phyloP scores from a whole-genome alignment of 495 filamentous ascomycete species.

The Cercophora scortea region DNA sequence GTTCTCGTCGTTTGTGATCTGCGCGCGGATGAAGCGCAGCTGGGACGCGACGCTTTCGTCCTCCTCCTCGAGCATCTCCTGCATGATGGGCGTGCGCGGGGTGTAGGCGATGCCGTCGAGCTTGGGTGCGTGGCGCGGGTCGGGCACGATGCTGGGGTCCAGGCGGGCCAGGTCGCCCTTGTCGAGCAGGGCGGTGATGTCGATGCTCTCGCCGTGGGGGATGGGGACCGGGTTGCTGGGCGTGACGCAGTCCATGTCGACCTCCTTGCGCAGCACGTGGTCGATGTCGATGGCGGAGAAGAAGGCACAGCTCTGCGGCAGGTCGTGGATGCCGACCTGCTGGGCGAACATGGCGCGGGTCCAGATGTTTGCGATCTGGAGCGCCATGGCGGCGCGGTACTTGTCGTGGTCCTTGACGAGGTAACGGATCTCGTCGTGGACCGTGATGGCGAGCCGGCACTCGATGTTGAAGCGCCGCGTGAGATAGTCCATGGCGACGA shows the following conservation, averaged over 20 bases:
- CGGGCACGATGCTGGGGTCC: constrained; percentile 52
- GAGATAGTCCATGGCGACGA: constrained; percentile 92
- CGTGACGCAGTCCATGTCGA: constrained; percentile 94
- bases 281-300: constrained; percentile 96
- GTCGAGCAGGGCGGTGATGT: constrained; percentile 65
- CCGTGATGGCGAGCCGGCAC: constrained; percentile 83
- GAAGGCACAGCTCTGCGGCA: constrained; percentile 88
- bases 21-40: constrained; percentile 66
- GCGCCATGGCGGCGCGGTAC: constrained; percentile 80
- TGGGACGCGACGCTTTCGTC: constrained; percentile 29
- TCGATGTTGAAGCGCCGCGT: constrained; percentile 76
- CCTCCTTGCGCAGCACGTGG: constrained; percentile 87
- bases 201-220: constrained; percentile 75
- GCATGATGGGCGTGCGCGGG: constrained; percentile 73
- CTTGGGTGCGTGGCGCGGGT: constrained; percentile 32
- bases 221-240: constrained; percentile 76
- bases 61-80: constrained; percentile 40
- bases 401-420: constrained; percentile 79
- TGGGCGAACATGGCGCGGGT: constrained; percentile 94
- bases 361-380: constrained; percentile 94
- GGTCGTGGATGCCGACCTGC: constrained; percentile 91
- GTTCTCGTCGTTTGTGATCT: constrained; percentile 67
- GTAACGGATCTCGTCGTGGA: constrained; percentile 97
- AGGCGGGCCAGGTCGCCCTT: constrained; percentile 55
- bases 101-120: constrained; percentile 57